Evolutionary conservation across 2,329 filamentous ascomycete species (phyloP), one percentile per base, ranked within the genome.

Genomic region (Ascochyta lentis): DNA sequence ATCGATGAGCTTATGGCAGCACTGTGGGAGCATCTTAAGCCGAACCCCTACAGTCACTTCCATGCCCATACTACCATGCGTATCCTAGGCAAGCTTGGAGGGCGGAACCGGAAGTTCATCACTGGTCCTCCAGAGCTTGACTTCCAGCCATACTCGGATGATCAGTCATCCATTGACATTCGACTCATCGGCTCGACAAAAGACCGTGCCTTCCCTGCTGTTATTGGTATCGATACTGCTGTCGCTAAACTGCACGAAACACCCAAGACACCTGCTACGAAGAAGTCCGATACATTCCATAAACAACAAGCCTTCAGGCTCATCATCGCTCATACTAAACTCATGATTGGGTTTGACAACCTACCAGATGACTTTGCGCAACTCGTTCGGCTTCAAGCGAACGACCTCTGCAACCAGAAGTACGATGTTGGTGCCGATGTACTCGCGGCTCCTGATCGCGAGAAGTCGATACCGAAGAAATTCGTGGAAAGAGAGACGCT

Each of bases 1-100:
- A 98, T 99, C 75, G 94, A 99, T 67, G 95, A 99, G 71, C 82
- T 99, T 40, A 99, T 99, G 95, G 95, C 92, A 42, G 94, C 94
- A 1, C 82, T 99, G 1, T 99, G 96, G 83, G 93, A 97, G 61
- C 96, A 99, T 74, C 83, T 99, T 38, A 90, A 90, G 67, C 96
- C 95, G 7, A 89, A 93, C 60, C 95, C 95, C 0, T 96, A 99
- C 75, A 96, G 90, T 67, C 96, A 99, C 75, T 96, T 97, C 76
- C 94, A 98, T 71, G 91, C 96, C 0, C 95, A 99, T 72, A 98
- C 95, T 0, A 98, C 95, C 0, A 96, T 99, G 88, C 84, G 95
- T 41, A 99, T 99, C 54, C 83, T 99, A 2, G 95, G 95, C 13
- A 99, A 99, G 76, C 84, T 99, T 12, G 95, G 96, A 41, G 95